Evolutionary conservation across 495 filamentous ascomycete genomes (phyloP).

Genomic region (Cryomyces minteri): DNA sequence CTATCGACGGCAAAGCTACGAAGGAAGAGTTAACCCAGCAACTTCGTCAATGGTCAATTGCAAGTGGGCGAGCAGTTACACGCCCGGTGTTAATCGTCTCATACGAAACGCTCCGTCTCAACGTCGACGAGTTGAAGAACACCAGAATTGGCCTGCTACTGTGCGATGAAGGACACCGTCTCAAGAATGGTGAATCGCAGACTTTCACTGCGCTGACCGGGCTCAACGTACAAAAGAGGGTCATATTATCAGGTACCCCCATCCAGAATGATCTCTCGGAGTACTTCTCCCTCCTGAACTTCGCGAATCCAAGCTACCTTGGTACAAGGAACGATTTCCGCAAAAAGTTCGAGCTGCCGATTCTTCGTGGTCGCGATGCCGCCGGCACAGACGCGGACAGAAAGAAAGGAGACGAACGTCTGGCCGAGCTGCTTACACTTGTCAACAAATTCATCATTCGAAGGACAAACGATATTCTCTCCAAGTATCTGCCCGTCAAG

Average conservation of each 20-base stretch:
- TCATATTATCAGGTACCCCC: slow-evolving; percentile 92
- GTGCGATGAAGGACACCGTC: slow-evolving; percentile 96
- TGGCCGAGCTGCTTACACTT: slow-evolving; percentile 58
- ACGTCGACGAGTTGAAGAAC: slow-evolving; percentile 72
- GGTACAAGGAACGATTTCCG: slow-evolving; percentile 84
- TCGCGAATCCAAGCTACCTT: slow-evolving; percentile 86
- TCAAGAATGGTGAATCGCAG: slow-evolving; percentile 94
- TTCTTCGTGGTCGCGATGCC: slow-evolving; percentile 81
- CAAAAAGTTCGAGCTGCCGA: slow-evolving; percentile 86
- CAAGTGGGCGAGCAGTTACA: slow-evolving; percentile 74
- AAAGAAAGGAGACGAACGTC: slow-evolving; percentile 66
- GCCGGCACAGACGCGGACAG: slow-evolving; percentile 70
- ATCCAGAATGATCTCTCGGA: slow-evolving; percentile 97
- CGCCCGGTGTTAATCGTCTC: slow-evolving; percentile 98
- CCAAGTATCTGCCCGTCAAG: slow-evolving; percentile 95
- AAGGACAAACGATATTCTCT: slow-evolving; percentile 92
- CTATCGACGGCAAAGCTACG: slow-evolving; percentile 87
- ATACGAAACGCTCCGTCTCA: slow-evolving; percentile 86
- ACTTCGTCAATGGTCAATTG: slow-evolving; percentile 85
- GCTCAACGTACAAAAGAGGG: slow-evolving; percentile 75
- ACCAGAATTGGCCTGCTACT: slow-evolving; percentile 82
- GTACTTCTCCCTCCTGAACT: slow-evolving; percentile 91
- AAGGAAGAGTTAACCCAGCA: slow-evolving; percentile 85
- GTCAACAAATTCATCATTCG: slow-evolving; percentile 99
- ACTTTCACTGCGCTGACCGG: slow-evolving; percentile 82